These are phyloP conservation scores for Selaginella moellendorffii DNA, from an alignment of 75 land plant species.

Conservation along the genomic window DNA sequence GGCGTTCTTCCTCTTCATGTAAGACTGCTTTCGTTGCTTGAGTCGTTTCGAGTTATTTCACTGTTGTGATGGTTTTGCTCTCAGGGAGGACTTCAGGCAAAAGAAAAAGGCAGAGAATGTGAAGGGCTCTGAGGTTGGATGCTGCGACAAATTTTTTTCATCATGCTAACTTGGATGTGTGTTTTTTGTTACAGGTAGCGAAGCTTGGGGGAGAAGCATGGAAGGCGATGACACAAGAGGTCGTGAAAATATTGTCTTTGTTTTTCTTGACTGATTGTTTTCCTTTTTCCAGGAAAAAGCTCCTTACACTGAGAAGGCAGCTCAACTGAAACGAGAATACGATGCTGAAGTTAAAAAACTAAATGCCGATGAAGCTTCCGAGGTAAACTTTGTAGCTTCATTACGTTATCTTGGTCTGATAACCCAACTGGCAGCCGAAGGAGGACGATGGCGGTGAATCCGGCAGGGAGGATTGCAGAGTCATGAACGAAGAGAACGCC, in stretches of 20 bases:
- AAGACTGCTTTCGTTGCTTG: neutral
- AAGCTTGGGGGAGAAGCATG: slow-evolving; percentile 5
- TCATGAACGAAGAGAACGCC: neutral
- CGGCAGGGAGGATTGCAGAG: neutral
- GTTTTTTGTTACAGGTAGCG: neutral
- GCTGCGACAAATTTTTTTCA: neutral
- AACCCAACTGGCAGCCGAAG: too few relatives aligned
- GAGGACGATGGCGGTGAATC: neutral
- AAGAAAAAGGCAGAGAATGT: neutral
- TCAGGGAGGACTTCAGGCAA: slow-evolving; percentile 6
- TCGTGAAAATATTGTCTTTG: neutral
- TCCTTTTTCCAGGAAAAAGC: slow-evolving; percentile 4
- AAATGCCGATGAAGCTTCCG: neutral
- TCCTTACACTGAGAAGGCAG: slow-evolving; percentile 2
- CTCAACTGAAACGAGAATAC: neutral
- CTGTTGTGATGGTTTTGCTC: neutral
- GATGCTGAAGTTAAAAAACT: neutral
- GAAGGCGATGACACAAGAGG: slow-evolving; percentile 5
- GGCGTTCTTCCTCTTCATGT: slow-evolving; percentile 3
- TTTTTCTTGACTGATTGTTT: slow-evolving; percentile 1
- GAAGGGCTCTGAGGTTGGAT: neutral
- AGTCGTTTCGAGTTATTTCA: neutral
- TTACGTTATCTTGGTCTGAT: too few relatives aligned
- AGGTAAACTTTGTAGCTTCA: too few relatives aligned
- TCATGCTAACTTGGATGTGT: neutral